Base-by-base conservation (phyloP, 306 rosid genomes). In the Gillenia trifoliata region DNA sequence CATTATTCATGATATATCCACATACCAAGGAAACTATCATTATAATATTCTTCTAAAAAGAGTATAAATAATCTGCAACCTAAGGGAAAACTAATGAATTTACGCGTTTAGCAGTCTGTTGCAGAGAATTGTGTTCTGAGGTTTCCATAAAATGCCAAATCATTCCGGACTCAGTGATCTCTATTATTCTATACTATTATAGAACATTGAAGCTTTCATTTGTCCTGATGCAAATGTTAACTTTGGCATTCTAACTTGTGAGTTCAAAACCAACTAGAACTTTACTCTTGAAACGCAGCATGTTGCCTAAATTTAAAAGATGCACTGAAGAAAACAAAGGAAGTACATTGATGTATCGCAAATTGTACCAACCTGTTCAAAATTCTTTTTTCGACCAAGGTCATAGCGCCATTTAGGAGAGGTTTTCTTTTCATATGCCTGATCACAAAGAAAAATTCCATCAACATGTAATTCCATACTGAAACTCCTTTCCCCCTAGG, bases 391-490 rank as follows among this genome's bases (percentile, higher is more conserved):
- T 54, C 92, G 96, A 63, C 99, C 98, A 71, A 95, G 98, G 79
- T 95, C 98, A 72, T 90, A 95, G 41, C 92, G 97, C 99, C 99
- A 95, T 85, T 95, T 92, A 33, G 93, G 93, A 66, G 97, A 81
- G 28, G 92, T 89, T 83, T 95, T 90, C 90, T 95, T 92, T 87
- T 95, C 99, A 78, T 95, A 95, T 6, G 99, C 99, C 99, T 95
- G 87, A 70, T 57, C 64, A 79, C 34, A 85, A 43, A 72, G 28
- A 45, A 67, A 20, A 75, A n/a, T n/a, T 78, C 64, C 57, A 79
- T 87, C 74, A 87, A 80, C 63, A 59, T 47, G 65, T 22, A 67
- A 12, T 22, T 54, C 28, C 50, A 36, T 13, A 25, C 19, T 34
- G 34, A 25, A 61, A 28, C 45, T 41, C 40, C 11, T 60, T 73